A percentile compares a stretch with the other conserved stretches of the same genome.
Conservation (phyloP, 164 flowering plant species). For the Annona cherimola region DNA sequence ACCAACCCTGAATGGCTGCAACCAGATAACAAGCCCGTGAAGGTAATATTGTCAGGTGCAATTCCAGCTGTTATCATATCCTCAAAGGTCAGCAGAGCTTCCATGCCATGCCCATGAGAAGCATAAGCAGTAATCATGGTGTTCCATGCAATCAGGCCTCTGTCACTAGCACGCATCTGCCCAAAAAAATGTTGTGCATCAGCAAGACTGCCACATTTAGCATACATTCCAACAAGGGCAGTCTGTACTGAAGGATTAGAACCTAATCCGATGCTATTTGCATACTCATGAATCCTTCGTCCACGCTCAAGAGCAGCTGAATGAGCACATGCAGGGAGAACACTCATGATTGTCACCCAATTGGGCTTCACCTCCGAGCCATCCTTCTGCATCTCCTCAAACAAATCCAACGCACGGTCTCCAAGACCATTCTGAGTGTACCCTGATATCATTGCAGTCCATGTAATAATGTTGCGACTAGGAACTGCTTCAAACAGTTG, state of each 20-base stretch:
- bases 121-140: conserved; percentile 57
- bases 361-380: conserved; percentile 43
- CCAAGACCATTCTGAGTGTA: conserved; percentile 50
- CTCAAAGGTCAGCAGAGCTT: conserved; percentile 37
- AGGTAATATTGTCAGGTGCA: conserved; percentile 45
- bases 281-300: conserved; percentile 34
- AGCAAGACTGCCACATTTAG: conserved; percentile 43
- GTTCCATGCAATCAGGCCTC: conserved; percentile 41
- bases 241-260: conserved; percentile 34
- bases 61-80: conserved; percentile 37
- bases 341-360: conserved; percentile 57
- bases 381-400: conserved; percentile 33
- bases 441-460: conserved; percentile 63
- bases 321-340: conserved; percentile 52
- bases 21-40: conserved; percentile 46
- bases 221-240: conserved; percentile 55
- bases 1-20: conserved; percentile 56
- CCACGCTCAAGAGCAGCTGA: conserved; percentile 48
- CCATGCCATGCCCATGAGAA: conserved; percentile 45
- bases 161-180: conserved; percentile 18
- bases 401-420: conserved; percentile 33
- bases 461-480: conserved; percentile 35
- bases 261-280: conserved; percentile 34
- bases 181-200: conserved; percentile 36
- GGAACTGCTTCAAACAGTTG: conserved; percentile 32